A percentile compares a stretch with the other conserved stretches of the same genome.
Conservation (phyloP, 371 early-diverging fungal species). For the Mucor racemosus region DNA sequence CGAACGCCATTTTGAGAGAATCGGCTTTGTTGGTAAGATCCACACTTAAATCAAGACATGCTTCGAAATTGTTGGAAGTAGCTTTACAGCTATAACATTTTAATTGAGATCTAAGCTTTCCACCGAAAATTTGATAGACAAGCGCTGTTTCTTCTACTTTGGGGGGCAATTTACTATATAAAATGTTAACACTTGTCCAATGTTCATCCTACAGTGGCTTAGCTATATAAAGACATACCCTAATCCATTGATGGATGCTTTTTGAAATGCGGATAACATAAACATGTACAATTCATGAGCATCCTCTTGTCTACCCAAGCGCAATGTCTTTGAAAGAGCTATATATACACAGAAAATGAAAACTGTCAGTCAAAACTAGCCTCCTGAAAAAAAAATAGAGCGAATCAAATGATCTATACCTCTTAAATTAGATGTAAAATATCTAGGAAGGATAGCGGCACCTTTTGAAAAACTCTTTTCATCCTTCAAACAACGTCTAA, state of each 20-base stretch:
- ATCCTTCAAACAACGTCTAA: conserved; percentile 48
- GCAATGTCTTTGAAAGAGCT: conserved; percentile 77
- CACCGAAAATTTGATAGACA: conserved; percentile 83
- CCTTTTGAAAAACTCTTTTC: conserved; percentile 43
- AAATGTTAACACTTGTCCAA: neutral
- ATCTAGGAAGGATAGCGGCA: conserved; percentile 67
- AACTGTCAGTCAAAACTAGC: neutral
- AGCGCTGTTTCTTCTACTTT: conserved; percentile 77
- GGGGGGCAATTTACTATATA: conserved; percentile 62
- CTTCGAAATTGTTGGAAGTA: conserved; percentile 78
- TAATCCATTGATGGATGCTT: conserved; percentile 17
- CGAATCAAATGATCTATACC: conserved; percentile 34
- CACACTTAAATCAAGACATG: conserved; percentile 79
- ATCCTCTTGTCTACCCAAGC: conserved; percentile 87
- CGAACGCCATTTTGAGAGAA: conserved; percentile 69
- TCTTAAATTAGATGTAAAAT: conserved; percentile 71
- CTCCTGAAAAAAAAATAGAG: no score
- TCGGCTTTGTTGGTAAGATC: conserved; percentile 69
- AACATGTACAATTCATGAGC: conserved; percentile 88
- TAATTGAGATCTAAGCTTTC: conserved; percentile 79
- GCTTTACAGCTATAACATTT: conserved; percentile 76
- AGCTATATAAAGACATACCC: conserved; percentile 9
- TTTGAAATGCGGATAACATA: conserved; percentile 65
- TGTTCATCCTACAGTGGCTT: neutral
- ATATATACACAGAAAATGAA: neutral